Base-by-base conservation (phyloP, 2,329 filamentous ascomycete genomes). In the Neocucurbitaria cava region DNA sequence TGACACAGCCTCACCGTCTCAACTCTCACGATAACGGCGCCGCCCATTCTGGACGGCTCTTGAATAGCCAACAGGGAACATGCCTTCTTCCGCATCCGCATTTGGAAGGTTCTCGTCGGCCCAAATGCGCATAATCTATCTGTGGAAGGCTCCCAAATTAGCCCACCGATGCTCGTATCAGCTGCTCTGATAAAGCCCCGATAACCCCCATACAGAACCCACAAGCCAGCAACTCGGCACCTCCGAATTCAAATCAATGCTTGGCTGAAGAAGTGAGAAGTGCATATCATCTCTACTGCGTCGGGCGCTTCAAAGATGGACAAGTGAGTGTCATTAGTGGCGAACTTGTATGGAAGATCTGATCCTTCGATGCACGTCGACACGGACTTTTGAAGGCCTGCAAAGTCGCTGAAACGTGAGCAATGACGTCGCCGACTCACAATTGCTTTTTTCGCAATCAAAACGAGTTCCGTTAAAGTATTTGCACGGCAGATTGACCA, bases 91-190 rank as follows among this genome's bases (percentile, higher is more conserved):
- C 24, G 26, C 31, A 9, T 43, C 44, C 44, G 20, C 23, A 54
- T 56, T 36, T 23, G 47, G 47, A 47, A 56, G 46, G 47, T 52
- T 52, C 13, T 55, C 46, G 51, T 45, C 41, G 40, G 33, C 40
- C 24, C 38, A 40, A 30, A 41, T 18, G n/a, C 23, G n/a, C 45
- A 46, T 40, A 52, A 42, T 46, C 52, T 55, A 49, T 50, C 13
- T 44, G 33, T 23, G 41, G 43, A 38, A 28, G 35, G 21, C 24
- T 36, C 30, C 35, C 15, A 35, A 31, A 35, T 39, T 30, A 26
- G 41, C 17, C 24, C 28, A 38, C 54, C 48, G 58, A 64, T 52
- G 59, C 48, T n/a, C 49, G 48, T 59, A 60, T 64, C 52, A 43
- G 23, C 38, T 46, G 41, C 46, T 3, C 13, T 54, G 56, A 64